These are phyloP conservation scores for Dactylonectria macrodidyma DNA, from an alignment of 2,329 filamentous ascomycete species.

Conservation along the genomic window DNA sequence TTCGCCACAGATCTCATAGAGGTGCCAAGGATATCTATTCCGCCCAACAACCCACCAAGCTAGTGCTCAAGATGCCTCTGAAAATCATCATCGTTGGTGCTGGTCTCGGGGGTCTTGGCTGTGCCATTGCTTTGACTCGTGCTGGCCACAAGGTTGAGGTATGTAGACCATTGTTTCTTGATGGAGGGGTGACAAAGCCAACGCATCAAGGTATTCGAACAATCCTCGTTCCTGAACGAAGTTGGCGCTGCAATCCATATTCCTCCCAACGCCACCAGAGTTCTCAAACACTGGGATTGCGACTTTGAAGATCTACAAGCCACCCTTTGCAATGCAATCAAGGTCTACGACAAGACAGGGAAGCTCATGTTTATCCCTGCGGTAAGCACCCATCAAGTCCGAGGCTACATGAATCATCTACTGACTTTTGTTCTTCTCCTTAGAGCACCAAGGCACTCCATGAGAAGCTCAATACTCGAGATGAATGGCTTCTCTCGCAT, in stretches of 20 bases:
- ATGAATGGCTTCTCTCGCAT: slow-evolving; percentile 11
- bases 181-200: not conserved
- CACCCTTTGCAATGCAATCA: not conserved
- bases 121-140: slow-evolving; percentile 4
- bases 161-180: not conserved
- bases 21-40: no score
- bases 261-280: slow-evolving; percentile 11
- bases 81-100: slow-evolving; percentile 18
- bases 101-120: slow-evolving; percentile 3
- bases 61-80: slow-evolving; percentile 4
- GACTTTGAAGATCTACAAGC: slow-evolving; percentile 1
- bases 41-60: no score
- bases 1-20: no score
- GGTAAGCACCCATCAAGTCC: not conserved
- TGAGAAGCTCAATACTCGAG: slow-evolving; percentile 1
- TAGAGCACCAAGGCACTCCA: not conserved
- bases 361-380: slow-evolving; percentile 1
- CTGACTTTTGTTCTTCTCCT: no score
- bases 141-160: slow-evolving; percentile 8
- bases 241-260: slow-evolving; percentile 13
- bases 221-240: slow-evolving; percentile 14
- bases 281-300: slow-evolving; percentile 2
- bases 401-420: no score
- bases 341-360: slow-evolving; percentile 12
- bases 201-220: slow-evolving; percentile 1